Percentiles rank a stretch among this genome's conserved stretches.
Conservation (phyloP, 2,329 filamentous ascomycete species). For the Chaetomium olivaceum region DNA sequence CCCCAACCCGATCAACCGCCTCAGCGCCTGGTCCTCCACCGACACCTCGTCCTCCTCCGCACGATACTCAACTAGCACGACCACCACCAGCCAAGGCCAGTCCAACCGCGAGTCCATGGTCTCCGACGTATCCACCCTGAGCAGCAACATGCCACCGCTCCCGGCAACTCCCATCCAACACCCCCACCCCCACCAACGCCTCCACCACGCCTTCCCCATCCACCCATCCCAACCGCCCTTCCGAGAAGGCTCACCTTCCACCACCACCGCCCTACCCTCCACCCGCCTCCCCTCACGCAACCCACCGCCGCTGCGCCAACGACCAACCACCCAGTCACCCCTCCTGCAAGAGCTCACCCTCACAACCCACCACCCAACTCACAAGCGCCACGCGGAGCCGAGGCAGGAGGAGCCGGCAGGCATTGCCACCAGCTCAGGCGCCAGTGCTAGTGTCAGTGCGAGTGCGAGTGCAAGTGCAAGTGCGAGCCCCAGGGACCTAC, state of each 20-base stretch:
- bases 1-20: neutral
- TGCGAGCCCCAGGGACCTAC: neutral
- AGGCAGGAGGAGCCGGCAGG: no score
- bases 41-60: neutral
- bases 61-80: neutral
- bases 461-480: no score
- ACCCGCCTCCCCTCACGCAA: no score
- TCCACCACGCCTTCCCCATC: neutral
- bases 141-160: neutral
- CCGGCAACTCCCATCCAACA: neutral
- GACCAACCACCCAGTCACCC: neutral
- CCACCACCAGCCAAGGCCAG: neutral
- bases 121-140: neutral
- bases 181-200: neutral
- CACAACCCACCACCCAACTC: neutral
- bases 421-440: no score
- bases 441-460: no score
- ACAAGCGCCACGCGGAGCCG: neutral
- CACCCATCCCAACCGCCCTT: neutral
- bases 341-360: neutral
- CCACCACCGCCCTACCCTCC: no score
- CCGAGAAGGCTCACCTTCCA: neutral
- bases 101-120: neutral
- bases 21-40: neutral
- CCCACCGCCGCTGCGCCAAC: no score